Conservation (phyloP, 257 asterid species). For the Ehretia macrophylla region DNA sequence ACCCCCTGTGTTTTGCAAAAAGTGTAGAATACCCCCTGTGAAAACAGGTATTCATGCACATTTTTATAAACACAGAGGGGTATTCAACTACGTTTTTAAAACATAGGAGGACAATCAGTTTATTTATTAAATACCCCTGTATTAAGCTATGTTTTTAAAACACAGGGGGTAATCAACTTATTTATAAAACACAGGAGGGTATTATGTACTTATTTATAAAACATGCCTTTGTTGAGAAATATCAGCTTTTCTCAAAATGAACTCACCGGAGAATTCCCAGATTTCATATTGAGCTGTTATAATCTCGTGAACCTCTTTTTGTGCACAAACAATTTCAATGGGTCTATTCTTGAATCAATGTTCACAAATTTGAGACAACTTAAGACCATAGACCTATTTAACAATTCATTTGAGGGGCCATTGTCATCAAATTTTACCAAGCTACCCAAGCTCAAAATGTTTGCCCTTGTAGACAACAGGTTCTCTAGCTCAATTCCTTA, state of each 20-base stretch:
- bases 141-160: too few species aligned
- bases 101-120: too few species aligned
- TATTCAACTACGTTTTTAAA: too few species aligned
- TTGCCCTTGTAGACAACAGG: constrained; percentile 27
- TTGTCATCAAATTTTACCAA: constrained; percentile 41
- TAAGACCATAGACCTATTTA: constrained; percentile 40
- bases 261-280: constrained; percentile 48
- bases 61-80: too few species aligned
- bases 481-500: constrained; percentile 51
- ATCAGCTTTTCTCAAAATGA: constrained; percentile 43
- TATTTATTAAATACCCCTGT: too few species aligned
- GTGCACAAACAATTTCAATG: constrained; percentile 49
- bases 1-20: too few species aligned
- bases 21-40: too few species aligned
- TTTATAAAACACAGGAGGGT: too few species aligned
- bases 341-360: constrained; percentile 48
- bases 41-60: too few species aligned
- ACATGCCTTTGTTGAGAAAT: constrained; percentile 44
- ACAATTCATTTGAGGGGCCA: constrained; percentile 46
- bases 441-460: constrained; percentile 44
- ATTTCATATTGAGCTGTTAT: constrained; percentile 44
- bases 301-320: constrained; percentile 62
- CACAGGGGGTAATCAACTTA: too few species aligned
- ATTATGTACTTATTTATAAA: constrained; percentile 51
- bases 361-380: constrained; percentile 44